Conservation (phyloP, 2,329 filamentous ascomycete species). For the Fusarium piperis region DNA sequence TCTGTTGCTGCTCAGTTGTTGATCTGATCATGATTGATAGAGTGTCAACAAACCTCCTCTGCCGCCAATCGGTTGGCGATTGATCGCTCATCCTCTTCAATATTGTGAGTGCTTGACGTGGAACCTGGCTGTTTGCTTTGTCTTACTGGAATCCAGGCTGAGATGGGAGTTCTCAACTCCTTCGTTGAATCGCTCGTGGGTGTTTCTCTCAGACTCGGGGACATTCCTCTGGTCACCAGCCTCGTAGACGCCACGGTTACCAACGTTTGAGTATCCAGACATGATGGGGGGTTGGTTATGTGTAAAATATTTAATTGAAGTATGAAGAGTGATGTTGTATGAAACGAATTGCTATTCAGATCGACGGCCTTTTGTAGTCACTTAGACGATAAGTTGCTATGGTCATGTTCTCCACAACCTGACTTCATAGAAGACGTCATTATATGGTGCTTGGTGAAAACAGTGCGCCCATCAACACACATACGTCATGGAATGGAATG, state of each 20-base stretch:
- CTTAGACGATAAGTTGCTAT: slow-evolving; percentile 25
- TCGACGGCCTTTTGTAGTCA: slow-evolving; percentile 32
- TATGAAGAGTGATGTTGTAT: slow-evolving; percentile 2
- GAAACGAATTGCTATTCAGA: not conserved
- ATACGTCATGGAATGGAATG: slow-evolving; percentile 32
- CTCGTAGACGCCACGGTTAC: slow-evolving; percentile 74
- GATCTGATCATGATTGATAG: not conserved
- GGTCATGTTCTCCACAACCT: slow-evolving; percentile 37
- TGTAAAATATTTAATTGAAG: not conserved
- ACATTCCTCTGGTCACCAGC: slow-evolving; percentile 78
- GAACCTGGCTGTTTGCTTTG: not conserved
- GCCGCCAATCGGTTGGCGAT: slow-evolving; percentile 77
- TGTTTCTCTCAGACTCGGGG: slow-evolving; percentile 61
- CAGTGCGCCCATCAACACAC: slow-evolving; percentile 13
- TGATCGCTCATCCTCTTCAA: slow-evolving; percentile 72
- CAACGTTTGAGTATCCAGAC: slow-evolving; percentile 70
- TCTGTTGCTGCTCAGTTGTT: slow-evolving; percentile 12
- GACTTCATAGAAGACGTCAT: slow-evolving; percentile 47
- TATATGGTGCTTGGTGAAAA: slow-evolving; percentile 18
- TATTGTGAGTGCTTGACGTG: slow-evolving; percentile 52
- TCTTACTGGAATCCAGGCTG: slow-evolving; percentile 76
- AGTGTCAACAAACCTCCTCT: slow-evolving; percentile 60
- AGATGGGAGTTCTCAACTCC: slow-evolving; percentile 76
- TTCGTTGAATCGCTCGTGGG: slow-evolving; percentile 73
- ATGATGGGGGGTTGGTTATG: slow-evolving; percentile 36